Conservation (phyloP, 805 yeast species). For the Starmerella vitae region DNA sequence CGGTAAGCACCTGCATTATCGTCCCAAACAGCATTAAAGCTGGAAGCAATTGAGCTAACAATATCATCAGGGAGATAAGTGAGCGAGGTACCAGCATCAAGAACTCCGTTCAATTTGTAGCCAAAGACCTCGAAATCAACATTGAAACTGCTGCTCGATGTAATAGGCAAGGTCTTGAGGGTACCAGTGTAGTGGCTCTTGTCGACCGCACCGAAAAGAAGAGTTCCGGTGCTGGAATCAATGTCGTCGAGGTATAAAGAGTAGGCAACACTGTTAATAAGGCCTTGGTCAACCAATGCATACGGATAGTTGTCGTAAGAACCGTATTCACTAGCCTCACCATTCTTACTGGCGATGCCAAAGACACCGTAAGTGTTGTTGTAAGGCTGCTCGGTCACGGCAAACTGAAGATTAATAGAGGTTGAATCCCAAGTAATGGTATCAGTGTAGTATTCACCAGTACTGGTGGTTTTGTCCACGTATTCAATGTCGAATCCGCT, state of each 20-base stretch:
- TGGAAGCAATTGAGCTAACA: constrained; percentile 5
- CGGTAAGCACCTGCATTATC: constrained; percentile 4
- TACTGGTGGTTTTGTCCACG: constrained; percentile 31
- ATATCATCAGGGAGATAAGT: constrained; percentile 31
- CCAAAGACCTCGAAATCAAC: constrained; percentile 13
- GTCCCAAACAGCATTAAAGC: constrained; percentile 7
- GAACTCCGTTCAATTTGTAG: constrained; percentile 9
- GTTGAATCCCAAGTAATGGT: constrained; percentile 36
- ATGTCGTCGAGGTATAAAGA: constrained; percentile 33
- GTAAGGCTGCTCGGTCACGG: constrained; percentile 1
- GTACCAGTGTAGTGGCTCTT: constrained; percentile 43
- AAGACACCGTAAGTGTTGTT: constrained; percentile 1
- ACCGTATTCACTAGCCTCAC: neutral
- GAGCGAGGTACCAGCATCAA: constrained; percentile 42
- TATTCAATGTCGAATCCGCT: constrained; percentile 19
- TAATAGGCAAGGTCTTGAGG: constrained; percentile 16
- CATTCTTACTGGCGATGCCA: constrained; percentile 3
- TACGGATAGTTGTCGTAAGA: constrained; percentile 26
- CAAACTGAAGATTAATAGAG: constrained; percentile 26
- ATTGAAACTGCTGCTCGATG: neutral
- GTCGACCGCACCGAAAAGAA: constrained; percentile 54
- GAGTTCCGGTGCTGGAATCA: constrained; percentile 18
- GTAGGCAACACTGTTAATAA: constrained; percentile 32
- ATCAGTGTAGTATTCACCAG: constrained; percentile 49
- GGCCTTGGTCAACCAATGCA: constrained; percentile 29